Conservation (phyloP, 768 basidiomycete species). For the Pleurotus djamor region DNA sequence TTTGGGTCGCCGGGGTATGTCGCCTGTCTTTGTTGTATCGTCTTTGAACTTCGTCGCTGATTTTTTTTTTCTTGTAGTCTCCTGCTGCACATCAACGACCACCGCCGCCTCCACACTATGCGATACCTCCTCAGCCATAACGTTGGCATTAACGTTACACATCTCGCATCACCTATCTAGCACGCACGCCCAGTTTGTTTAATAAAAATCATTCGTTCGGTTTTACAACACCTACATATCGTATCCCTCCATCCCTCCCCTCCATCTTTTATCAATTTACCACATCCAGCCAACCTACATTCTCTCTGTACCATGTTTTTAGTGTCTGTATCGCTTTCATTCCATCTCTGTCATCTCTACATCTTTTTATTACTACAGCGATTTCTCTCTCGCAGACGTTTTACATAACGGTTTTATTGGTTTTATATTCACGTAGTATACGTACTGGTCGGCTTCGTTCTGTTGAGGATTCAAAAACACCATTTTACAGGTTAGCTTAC, state of each 20-base stretch:
- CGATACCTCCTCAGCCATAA: constrained; percentile 11
- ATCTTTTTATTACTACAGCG: too few relatives aligned
- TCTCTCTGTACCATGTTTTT: background rate
- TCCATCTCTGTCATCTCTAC: too few relatives aligned
- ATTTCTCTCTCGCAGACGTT: too few relatives aligned
- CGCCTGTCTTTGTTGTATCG: constrained; percentile 7
- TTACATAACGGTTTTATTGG: too few relatives aligned
- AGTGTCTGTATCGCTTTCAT: background rate
- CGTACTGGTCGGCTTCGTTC: too few relatives aligned
- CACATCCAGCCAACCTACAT: background rate
- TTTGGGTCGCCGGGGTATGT: constrained; percentile 45
- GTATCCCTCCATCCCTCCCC: background rate
- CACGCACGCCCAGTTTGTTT: too few relatives aligned
- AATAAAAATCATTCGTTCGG: background rate
- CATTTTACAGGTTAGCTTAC: too few relatives aligned
- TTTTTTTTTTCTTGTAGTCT: background rate
- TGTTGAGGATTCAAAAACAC: too few relatives aligned
- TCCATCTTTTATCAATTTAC: background rate
- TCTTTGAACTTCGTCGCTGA: background rate
- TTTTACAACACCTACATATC: background rate
- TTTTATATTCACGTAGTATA: too few relatives aligned
- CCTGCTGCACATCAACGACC: background rate
- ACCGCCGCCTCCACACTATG: background rate
- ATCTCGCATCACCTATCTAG: background rate
- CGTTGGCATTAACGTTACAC: background rate